Conservation (phyloP, 306 rosid species). For the Senna siamea region DNA sequence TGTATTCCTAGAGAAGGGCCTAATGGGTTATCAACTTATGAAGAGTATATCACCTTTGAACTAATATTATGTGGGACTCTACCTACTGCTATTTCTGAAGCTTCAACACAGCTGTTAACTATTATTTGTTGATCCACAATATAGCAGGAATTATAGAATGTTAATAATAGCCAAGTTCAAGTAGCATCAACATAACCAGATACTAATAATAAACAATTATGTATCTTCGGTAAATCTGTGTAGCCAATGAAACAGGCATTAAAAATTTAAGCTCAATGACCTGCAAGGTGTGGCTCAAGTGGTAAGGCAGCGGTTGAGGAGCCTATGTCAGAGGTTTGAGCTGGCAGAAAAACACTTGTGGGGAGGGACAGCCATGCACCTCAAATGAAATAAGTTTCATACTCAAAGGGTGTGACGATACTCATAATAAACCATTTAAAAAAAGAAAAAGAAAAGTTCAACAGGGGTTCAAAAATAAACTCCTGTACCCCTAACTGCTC, state of each 20-base stretch:
- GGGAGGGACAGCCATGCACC: no score
- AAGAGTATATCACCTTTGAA: slow-evolving; percentile 23
- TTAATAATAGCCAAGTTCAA: slow-evolving; percentile 1
- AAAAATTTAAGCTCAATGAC: background rate
- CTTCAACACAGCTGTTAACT: slow-evolving; percentile 9
- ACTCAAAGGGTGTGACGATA: no score
- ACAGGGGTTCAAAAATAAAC: slow-evolving; percentile 11
- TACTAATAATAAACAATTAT: slow-evolving; percentile 22
- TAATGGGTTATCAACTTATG: slow-evolving; percentile 1
- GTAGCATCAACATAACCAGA: slow-evolving; percentile 2
- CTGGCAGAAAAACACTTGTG: no score
- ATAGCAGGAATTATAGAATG: background rate
- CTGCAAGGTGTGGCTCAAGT: no score
- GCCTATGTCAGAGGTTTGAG: no score
- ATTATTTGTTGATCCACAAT: slow-evolving; percentile 6
- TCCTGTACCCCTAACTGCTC: slow-evolving; percentile 3
- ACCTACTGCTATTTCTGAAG: slow-evolving; percentile 8
- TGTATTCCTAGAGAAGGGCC: slow-evolving; percentile 12
- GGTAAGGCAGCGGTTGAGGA: no score
- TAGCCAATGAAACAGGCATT: background rate
- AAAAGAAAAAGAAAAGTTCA: slow-evolving; percentile 1
- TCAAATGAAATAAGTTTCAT: no score
- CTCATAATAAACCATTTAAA: no score
- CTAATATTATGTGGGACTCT: slow-evolving; percentile 9
- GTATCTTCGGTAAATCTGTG: slow-evolving; percentile 21